phyloP scores from a whole-genome alignment of 345 rosid genomes.

The Clausena lansium region DNA sequence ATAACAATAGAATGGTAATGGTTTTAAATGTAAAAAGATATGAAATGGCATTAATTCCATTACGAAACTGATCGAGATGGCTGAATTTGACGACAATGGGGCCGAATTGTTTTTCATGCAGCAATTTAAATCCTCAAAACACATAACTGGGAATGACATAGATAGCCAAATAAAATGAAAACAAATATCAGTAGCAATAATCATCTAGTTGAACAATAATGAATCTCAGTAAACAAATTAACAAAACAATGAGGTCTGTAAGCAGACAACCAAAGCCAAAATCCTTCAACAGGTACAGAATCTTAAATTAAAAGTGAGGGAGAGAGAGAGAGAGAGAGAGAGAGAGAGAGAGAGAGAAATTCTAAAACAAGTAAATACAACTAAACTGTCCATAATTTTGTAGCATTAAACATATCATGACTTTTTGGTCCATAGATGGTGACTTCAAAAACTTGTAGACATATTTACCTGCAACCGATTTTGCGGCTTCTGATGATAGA shows the following conservation, averaged over 20 bases:
- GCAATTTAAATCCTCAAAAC: not conserved
- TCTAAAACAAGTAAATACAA: not conserved
- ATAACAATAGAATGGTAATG: not conserved
- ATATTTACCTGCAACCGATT: constrained; percentile 64
- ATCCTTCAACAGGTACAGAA: not conserved
- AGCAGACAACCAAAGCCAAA: not conserved
- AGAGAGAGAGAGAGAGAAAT: not conserved
- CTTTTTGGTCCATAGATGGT: not conserved
- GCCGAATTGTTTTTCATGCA: not conserved
- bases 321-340: not conserved
- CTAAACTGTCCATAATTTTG: not conserved
- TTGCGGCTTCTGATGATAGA: constrained; percentile 73
- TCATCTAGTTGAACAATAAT: not conserved
- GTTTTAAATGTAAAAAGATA: not conserved
- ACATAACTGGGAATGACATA: not conserved
- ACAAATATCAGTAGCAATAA: not conserved
- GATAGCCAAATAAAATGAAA: not conserved
- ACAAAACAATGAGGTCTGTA: not conserved
- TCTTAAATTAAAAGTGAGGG: not conserved
- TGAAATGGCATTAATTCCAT: not conserved
- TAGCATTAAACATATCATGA: not conserved
- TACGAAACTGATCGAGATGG: not conserved
- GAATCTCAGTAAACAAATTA: not conserved
- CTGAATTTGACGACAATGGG: not conserved
- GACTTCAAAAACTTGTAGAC: not conserved